Conservation (phyloP, 2,329 filamentous ascomycete species). For the Hortaea sp. region DNA sequence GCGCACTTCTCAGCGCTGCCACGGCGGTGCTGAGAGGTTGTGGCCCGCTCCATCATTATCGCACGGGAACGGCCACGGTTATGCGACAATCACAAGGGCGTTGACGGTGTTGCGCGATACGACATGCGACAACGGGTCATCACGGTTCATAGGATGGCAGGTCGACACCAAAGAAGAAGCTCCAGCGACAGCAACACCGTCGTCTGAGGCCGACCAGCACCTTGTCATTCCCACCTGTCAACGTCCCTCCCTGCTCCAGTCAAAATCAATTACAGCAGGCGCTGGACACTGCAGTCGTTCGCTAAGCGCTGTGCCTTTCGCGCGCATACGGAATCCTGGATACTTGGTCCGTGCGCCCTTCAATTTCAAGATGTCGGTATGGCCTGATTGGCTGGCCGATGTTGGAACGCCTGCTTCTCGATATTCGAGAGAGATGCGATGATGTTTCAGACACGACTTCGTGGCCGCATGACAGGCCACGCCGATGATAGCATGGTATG, state of each 20-base stretch:
- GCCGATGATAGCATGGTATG: slow-evolving; percentile 21
- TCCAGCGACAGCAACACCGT: neutral
- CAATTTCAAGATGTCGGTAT: slow-evolving; percentile 25
- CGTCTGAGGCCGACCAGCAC: slow-evolving; percentile 1
- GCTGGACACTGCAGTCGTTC: slow-evolving; percentile 1
- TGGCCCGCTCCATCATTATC: slow-evolving; percentile 5
- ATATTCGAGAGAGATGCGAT: slow-evolving; percentile 22
- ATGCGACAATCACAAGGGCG: neutral
- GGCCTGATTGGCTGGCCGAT: slow-evolving; percentile 29
- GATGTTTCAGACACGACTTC: slow-evolving; percentile 24
- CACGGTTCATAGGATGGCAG: neutral
- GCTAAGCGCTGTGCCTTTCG: slow-evolving; percentile 10
- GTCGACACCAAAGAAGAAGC: neutral
- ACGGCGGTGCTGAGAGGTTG: slow-evolving; percentile 7
- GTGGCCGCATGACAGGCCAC: slow-evolving; percentile 23
- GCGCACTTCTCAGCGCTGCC: slow-evolving; percentile 6
- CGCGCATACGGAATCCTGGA: neutral
- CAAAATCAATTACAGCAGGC: slow-evolving; percentile 4
- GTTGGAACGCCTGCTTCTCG: slow-evolving; percentile 29
- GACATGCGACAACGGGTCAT: neutral
- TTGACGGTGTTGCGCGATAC: slow-evolving; percentile 2
- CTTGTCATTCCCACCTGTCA: slow-evolving; percentile 6
- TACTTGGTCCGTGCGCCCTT: slow-evolving; percentile 1
- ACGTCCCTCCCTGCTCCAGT: slow-evolving; percentile 2
- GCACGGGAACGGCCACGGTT: neutral